These are phyloP conservation scores for Fraxinus sp. DNA, from an alignment of 305 asterid genomes.

Conservation along the genomic window DNA sequence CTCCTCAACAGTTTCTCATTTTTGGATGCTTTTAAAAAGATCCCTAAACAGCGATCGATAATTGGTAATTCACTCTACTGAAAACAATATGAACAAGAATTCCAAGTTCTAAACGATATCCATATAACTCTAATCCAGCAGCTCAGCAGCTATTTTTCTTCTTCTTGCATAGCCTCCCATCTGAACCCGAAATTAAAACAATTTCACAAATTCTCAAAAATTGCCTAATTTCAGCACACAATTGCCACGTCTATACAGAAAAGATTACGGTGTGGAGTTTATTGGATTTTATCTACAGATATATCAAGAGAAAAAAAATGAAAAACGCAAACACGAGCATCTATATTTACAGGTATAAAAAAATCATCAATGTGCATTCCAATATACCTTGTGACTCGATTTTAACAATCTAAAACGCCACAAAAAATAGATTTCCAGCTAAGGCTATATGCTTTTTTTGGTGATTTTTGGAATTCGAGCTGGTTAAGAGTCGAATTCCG, in stretches of 20 bases:
- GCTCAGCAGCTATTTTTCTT: background rate
- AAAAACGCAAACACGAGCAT: background rate
- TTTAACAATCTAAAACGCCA: background rate
- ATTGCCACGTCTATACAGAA: background rate
- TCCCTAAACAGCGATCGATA: background rate
- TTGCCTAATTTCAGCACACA: conserved; percentile 1
- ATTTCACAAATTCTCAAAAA: conserved; percentile 18
- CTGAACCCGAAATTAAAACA: conserved; percentile 13
- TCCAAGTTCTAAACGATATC: background rate
- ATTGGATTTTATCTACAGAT: background rate
- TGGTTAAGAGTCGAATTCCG: background rate
- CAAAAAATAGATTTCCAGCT: background rate
- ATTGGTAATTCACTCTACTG: background rate
- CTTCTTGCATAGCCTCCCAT: background rate
- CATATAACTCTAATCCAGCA: background rate
- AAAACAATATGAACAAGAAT: background rate
- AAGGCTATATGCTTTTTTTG: background rate
- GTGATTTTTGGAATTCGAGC: background rate
- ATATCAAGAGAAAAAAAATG: background rate
- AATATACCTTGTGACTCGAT: conserved; percentile 2
- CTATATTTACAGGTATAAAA: background rate
- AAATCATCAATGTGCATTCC: background rate
- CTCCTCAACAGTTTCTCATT: background rate
- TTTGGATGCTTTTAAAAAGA: background rate
- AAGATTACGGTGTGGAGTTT: background rate